Evolutionary conservation across 495 filamentous ascomycete genomes (phyloP), one percentile per base, ranked within the genome.

Genomic region (Amphirosellinia nigrospora): DNA sequence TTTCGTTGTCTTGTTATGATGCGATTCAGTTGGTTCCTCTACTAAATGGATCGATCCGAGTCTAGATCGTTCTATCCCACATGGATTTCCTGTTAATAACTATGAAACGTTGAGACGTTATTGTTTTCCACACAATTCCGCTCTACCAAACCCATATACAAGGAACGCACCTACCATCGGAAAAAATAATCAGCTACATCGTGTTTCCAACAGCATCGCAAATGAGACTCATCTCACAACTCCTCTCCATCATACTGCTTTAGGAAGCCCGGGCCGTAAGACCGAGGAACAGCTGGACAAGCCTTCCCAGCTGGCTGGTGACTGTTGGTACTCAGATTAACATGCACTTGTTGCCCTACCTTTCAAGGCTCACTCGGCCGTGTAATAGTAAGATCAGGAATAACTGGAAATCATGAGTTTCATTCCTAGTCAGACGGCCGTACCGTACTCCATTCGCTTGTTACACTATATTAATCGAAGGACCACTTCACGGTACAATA

Each of bases 31-130:
- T 53, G 10, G 30, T 26, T 52, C 4, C 46, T 32, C 63, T 46
- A 32, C 46, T 19, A 32, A 46, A 32, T 0, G n/a, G 32, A 65
- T 65, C 45, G 32, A 53, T 65, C 46, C 1, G 1, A 28, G 46
- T 65, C 63, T 65, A 53, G 63, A 65, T 50, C 28, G 30, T 36
- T 34, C 61, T 26, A 41, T 32, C 45, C 43, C 46, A 39, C 46
- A n/a, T 21, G 19, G 19, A 28, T 13, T 65, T 65, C 46, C 34
- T 28, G 32, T 39, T 53, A 30, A 38, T 65, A 65, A 53, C 46
- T 19, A 52, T 65, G 63, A 65, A 65, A 65, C 46, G 46, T 53
- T 15, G 34, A 65, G 46, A 23, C n/a, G 32, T 53, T 15, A 19
- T 65, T 21, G 16, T 53, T 23, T 28, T 15, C 56, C 34, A 38